A percentile compares a stretch with the other conserved stretches of the same genome.
Conservation (phyloP, 164 flowering plant species). For the Brasenia schreberi region DNA sequence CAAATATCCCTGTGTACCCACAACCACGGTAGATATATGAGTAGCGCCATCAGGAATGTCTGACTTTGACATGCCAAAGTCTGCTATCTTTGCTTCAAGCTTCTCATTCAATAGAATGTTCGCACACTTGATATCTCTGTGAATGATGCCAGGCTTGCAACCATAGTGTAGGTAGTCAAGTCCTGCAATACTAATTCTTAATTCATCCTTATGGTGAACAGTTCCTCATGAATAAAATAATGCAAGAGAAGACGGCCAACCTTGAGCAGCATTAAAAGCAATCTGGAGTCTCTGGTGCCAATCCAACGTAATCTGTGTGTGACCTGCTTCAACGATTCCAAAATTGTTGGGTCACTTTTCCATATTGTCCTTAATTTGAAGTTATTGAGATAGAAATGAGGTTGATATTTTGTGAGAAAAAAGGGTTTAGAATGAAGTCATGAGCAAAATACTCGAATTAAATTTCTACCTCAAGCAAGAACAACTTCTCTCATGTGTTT, state of each 20-base stretch:
- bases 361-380: too few relatives aligned
- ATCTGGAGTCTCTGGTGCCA: conserved; percentile 15
- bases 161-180: conserved; percentile 40
- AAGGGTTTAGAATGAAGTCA: too few relatives aligned
- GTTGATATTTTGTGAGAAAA: too few relatives aligned
- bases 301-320: neutral
- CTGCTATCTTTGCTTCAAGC: conserved; percentile 36
- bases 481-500: too few relatives aligned
- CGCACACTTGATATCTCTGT: conserved; percentile 39
- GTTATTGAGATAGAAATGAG: too few relatives aligned
- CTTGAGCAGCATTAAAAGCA: conserved; percentile 30
- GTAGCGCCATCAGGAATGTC: conserved; percentile 16
- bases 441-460: too few relatives aligned
- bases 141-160: conserved; percentile 39
- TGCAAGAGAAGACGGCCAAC: conserved; percentile 3
- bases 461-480: too few relatives aligned
- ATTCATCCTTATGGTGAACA: neutral
- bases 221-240: neutral
- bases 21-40: conserved; percentile 20
- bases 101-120: conserved; percentile 33
- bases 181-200: conserved; percentile 15
- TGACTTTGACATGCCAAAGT: conserved; percentile 37
- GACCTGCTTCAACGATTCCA: neutral
- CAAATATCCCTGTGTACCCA: conserved; percentile 43
- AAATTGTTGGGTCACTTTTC: neutral